Base-by-base conservation (phyloP, 495 filamentous ascomycete species). In the Daldinia grandis region DNA sequence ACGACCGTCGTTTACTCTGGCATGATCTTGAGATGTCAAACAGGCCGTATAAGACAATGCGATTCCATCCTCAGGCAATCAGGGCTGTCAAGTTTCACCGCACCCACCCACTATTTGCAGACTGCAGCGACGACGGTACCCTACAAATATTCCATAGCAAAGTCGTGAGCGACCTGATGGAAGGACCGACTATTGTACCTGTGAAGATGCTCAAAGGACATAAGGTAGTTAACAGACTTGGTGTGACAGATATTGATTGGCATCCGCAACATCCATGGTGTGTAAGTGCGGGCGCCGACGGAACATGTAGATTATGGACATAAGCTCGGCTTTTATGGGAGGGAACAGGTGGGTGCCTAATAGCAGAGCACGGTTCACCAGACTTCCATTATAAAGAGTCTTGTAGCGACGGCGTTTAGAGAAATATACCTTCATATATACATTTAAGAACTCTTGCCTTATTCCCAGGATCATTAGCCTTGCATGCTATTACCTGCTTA, bases 131-230 rank as follows among this genome's bases (percentile, higher is more conserved):
- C 76, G 95, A 99, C 80, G 95, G 95, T 25, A 92, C 88, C 28
- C 76, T 98, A 65, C 96, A 98, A 81, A 91, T 99, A 35, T 98
- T 98, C 85, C 95, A 99, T 79, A 95, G 94, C 59, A 95, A 92
- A 79, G 95, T 98, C 33, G 93, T 94, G 33, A 91, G 88, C 64
- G 95, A 98, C 77, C 83, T 97, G 82, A 90, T 98, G 84, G 93
- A 96, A 84, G 97, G 97, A 78, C 93, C 95, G 24, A 93, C 89
- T 42, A 97, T 99, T 74, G 95, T 98, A 49, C 95, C 96, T 15
- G 86, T 98, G 69, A 98, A 98, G 86, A 91, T 97, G 71, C 85
- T 99, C 64, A 90, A 87, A 79, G 95, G 95, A 3, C 95, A 99
- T 82, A 90, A 89, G 81, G 89, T 95, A 2, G 88, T 86, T 74